phyloP scores from a whole-genome alignment of 2,329 filamentous ascomycete species.

The Aspergillus nomiae region DNA sequence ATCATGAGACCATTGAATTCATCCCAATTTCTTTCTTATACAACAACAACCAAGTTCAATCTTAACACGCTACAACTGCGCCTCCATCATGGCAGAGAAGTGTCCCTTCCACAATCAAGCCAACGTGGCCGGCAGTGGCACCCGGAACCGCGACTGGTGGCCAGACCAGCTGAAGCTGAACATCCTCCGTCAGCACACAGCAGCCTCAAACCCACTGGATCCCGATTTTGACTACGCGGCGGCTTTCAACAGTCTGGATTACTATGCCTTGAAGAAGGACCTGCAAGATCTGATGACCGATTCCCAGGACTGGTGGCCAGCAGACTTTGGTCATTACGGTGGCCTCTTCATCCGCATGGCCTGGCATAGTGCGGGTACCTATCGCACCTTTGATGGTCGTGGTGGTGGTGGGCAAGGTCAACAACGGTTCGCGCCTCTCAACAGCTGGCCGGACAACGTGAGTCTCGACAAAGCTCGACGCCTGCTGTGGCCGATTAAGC shows the following conservation, averaged over 20 bases:
- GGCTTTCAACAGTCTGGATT: constrained; percentile 73
- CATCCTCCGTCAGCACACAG: constrained; percentile 72
- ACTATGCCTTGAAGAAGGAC: constrained; percentile 73
- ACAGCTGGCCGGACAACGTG: constrained; percentile 80
- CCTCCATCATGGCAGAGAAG: constrained; percentile 25
- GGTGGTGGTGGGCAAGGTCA: constrained; percentile 74
- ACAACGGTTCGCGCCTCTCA: constrained; percentile 78
- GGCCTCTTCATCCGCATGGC: constrained; percentile 79
- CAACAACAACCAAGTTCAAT: not conserved
- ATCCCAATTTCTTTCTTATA: not conserved
- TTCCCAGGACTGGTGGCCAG: constrained; percentile 80
- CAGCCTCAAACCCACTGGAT: constrained; percentile 63
- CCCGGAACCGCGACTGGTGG: constrained; percentile 73
- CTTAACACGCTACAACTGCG: not conserved
- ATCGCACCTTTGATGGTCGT: constrained; percentile 73
- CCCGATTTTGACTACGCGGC: constrained; percentile 71
- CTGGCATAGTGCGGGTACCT: constrained; percentile 79
- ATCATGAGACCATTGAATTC: not conserved
- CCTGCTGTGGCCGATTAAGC: constrained; percentile 79
- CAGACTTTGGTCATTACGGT: constrained; percentile 79
- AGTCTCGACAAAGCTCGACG: constrained; percentile 78
- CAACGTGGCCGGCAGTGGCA: constrained; percentile 62
- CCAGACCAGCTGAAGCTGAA: constrained; percentile 67
- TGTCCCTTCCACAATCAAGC: constrained; percentile 29
- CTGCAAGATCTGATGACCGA: constrained; percentile 71